These are phyloP conservation scores for Chalciporus piperatus DNA, from an alignment of 768 basidiomycete species.

Conservation along the genomic window DNA sequence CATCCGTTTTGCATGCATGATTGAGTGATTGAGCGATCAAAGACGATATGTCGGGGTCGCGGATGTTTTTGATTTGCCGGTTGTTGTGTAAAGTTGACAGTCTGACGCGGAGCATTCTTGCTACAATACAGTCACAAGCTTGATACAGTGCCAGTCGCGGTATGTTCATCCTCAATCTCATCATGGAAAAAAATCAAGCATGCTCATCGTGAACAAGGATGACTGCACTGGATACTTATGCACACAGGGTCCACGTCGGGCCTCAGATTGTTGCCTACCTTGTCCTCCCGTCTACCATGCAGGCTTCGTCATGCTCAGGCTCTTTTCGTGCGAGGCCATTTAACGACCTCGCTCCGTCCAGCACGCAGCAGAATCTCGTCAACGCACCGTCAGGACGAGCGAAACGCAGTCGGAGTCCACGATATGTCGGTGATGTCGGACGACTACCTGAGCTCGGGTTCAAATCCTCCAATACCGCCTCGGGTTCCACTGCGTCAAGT, in stretches of 20 bases:
- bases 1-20: constrained; percentile 16
- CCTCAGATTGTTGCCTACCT: constrained; percentile 46
- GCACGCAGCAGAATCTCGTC: constrained; percentile 4
- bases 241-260: constrained; percentile 79
- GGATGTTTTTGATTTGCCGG: background rate
- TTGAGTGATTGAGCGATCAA: background rate
- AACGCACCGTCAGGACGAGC: constrained; percentile 1
- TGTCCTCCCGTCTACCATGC: constrained; percentile 31
- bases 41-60: background rate
- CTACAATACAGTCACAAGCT: constrained; percentile 6
- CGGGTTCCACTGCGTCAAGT: background rate
- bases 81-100: background rate
- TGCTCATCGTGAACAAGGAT: constrained; percentile 47
- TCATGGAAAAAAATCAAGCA: background rate
- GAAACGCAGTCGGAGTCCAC: background rate
- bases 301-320: constrained; percentile 17
- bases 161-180: constrained; percentile 24
- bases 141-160: constrained; percentile 42
- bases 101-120: background rate
- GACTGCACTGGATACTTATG: constrained; percentile 73
- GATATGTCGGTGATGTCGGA: background rate
- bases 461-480: background rate
- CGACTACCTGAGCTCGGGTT: background rate
- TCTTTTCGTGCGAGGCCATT: constrained; percentile 8
- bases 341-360: constrained; percentile 3